phyloP scores from a whole-genome alignment of 2,329 filamentous ascomycete species.

The Fusarium anthophilum region DNA sequence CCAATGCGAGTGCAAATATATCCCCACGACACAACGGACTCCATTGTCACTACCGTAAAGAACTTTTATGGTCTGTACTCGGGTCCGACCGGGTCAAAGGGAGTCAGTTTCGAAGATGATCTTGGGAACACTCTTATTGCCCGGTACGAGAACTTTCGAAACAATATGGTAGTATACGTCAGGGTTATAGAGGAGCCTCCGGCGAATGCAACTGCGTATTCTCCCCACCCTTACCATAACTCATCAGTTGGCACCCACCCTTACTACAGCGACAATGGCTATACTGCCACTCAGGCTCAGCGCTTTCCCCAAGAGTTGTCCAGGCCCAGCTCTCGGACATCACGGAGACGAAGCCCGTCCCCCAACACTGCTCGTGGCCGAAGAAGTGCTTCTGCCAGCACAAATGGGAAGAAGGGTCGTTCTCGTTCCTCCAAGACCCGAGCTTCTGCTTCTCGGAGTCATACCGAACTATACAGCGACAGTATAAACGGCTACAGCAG shows the following conservation, averaged over 20 bases:
- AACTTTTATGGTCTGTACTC: conserved; percentile 98
- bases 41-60: conserved; percentile 97
- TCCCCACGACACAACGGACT: conserved; percentile 95
- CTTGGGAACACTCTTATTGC: conserved; percentile 91
- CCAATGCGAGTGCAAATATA: conserved; percentile 93
- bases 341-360: conserved; percentile 81
- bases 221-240: conserved; percentile 63
- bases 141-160: conserved; percentile 92
- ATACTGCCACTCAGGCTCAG: conserved; percentile 58
- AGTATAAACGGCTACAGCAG: conserved; percentile 82
- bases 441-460: conserved; percentile 55
- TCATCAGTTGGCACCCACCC: conserved; percentile 60
- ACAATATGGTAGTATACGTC: conserved; percentile 94
- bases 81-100: conserved; percentile 72
- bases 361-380: conserved; percentile 74
- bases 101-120: conserved; percentile 95
- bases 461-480: conserved; percentile 71
- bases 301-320: conserved; percentile 70
- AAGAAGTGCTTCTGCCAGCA: conserved; percentile 78
- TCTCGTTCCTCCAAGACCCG: conserved; percentile 77
- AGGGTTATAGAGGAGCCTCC: conserved; percentile 76
- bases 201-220: conserved; percentile 56
- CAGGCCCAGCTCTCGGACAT: conserved; percentile 74
- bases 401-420: conserved; percentile 70
- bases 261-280: conserved; percentile 64